A percentile compares a stretch with the other conserved stretches of the same genome.
Conservation (phyloP, 148 eudicot species). For the Rhododendron henanense region DNA sequence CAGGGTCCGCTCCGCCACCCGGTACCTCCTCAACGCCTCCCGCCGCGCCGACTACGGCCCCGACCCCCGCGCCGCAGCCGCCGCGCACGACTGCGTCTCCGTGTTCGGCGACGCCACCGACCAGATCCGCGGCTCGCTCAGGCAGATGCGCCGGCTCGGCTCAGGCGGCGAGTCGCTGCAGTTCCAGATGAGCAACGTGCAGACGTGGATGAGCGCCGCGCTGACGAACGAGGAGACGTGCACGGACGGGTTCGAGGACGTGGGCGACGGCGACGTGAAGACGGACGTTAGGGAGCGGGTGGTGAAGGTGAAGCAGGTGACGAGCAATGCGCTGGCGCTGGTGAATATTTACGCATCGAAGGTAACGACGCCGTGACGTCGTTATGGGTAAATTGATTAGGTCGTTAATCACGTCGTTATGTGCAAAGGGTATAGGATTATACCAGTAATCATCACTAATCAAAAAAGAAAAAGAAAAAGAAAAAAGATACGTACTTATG, state of each 20-base stretch:
- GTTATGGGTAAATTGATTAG: neutral
- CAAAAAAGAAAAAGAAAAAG: neutral
- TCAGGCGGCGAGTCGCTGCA: slow-evolving; percentile 27
- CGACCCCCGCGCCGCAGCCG: slow-evolving; percentile 37
- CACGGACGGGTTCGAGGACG: slow-evolving; percentile 58
- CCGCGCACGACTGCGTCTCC: slow-evolving; percentile 60
- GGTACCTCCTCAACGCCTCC: slow-evolving; percentile 40
- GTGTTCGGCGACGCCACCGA: slow-evolving; percentile 53
- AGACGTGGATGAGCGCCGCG: slow-evolving; percentile 95
- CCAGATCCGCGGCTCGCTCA: slow-evolving; percentile 47
- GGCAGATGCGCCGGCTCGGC: slow-evolving; percentile 52
- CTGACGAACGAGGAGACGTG: slow-evolving; percentile 82
- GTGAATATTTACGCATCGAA: slow-evolving; percentile 54
- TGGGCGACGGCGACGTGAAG: slow-evolving; percentile 37
- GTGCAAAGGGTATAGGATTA: neutral
- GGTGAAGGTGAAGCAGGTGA: slow-evolving; percentile 45
- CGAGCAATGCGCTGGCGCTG: slow-evolving; percentile 80
- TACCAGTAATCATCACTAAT: neutral
- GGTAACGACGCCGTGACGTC: neutral
- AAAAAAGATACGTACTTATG: too few relatives aligned
- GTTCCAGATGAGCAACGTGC: slow-evolving; percentile 77
- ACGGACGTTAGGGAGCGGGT: slow-evolving; percentile 36
- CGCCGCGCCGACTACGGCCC: slow-evolving; percentile 29
- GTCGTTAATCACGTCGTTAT: neutral
- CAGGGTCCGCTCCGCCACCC: slow-evolving; percentile 22